A percentile compares a stretch with the other conserved stretches of the same genome.
Evolutionary conservation across 2,329 filamentous ascomycete species (phyloP).

Genomic region (Penicillium psychrosexuale): DNA sequence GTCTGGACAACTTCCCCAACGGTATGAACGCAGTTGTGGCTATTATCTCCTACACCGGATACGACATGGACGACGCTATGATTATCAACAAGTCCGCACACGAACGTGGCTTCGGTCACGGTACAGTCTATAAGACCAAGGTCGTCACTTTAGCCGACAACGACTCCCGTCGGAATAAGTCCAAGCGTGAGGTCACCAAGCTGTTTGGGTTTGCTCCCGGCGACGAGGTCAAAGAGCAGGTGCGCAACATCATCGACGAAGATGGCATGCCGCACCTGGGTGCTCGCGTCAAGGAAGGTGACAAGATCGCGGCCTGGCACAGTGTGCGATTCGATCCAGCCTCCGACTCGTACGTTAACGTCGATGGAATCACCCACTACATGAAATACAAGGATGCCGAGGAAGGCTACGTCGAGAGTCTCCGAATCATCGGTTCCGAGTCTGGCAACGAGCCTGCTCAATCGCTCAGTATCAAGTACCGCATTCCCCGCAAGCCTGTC

Average conservation of each 20-base stretch:
- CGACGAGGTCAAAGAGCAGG: constrained; percentile 66
- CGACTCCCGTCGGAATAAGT: constrained; percentile 60
- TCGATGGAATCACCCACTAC: constrained; percentile 80
- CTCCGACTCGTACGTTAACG: constrained; percentile 74
- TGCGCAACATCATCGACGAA: constrained; percentile 71
- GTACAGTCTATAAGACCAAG: constrained; percentile 97
- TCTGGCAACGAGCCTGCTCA: constrained; percentile 79
- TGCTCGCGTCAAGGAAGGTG: constrained; percentile 71
- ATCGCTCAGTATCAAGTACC: constrained; percentile 86
- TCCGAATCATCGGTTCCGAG: constrained; percentile 84
- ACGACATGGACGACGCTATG: constrained; percentile 99
- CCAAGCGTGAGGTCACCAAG: constrained; percentile 68
- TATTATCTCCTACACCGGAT: constrained; percentile 97
- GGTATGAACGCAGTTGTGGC: constrained; percentile 93
- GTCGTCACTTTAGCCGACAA: constrained; percentile 83
- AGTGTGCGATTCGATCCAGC: constrained; percentile 71
- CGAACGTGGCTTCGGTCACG: constrained; percentile 91
- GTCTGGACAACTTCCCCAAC: constrained; percentile 96
- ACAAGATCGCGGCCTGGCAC: constrained; percentile 85
- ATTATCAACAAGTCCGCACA: constrained; percentile 97
- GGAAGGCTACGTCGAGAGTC: constrained; percentile 84
- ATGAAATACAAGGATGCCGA: constrained; percentile 95
- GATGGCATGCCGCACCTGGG: constrained; percentile 86
- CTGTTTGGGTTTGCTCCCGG: constrained; percentile 88
- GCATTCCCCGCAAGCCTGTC: constrained; percentile 81